phyloP scores from a whole-genome alignment of 495 filamentous ascomycete genomes.

The Penicillium desertorum region DNA sequence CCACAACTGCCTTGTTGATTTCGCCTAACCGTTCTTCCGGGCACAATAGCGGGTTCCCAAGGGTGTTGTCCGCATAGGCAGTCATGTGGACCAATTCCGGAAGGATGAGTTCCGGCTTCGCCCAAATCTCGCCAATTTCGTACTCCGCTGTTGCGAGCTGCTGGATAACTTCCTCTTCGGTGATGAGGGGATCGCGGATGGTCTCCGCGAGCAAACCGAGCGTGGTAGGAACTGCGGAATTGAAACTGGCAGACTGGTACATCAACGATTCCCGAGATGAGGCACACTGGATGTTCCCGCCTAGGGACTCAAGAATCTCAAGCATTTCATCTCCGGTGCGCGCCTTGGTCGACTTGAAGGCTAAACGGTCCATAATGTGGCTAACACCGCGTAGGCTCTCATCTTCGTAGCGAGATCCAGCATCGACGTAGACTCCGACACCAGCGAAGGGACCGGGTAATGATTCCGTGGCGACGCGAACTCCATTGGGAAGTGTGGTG shows the following conservation, averaged over 20 bases:
- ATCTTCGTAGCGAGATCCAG: constrained; percentile 93
- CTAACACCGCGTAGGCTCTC: constrained; percentile 81
- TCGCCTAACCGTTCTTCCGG: constrained; percentile 75
- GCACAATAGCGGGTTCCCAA: constrained; percentile 91
- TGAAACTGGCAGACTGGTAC: constrained; percentile 99
- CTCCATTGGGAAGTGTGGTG: constrained; percentile 87
- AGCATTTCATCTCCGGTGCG: constrained; percentile 81
- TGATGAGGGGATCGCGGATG: constrained; percentile 83
- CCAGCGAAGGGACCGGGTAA: constrained; percentile 94
- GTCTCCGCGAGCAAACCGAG: constrained; percentile 90
- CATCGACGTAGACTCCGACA: constrained; percentile 94
- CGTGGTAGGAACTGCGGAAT: constrained; percentile 80
- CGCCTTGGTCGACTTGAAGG: constrained; percentile 86
- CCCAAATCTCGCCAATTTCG: constrained; percentile 97
- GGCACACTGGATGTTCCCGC: constrained; percentile 94
- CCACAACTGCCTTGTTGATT: constrained; percentile 73
- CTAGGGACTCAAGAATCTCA: constrained; percentile 78
- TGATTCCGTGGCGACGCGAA: constrained; percentile 93
- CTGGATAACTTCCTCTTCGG: constrained; percentile 81
- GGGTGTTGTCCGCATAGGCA: constrained; percentile 90
- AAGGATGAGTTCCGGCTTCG: constrained; percentile 91
- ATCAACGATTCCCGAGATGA: constrained; percentile 95
- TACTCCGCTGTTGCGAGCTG: constrained; percentile 91
- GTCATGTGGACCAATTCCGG: constrained; percentile 94
- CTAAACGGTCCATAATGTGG: constrained; percentile 93